phyloP scores from a whole-genome alignment of 78 protist species.

The Cavenderia fasciculata region DNA sequence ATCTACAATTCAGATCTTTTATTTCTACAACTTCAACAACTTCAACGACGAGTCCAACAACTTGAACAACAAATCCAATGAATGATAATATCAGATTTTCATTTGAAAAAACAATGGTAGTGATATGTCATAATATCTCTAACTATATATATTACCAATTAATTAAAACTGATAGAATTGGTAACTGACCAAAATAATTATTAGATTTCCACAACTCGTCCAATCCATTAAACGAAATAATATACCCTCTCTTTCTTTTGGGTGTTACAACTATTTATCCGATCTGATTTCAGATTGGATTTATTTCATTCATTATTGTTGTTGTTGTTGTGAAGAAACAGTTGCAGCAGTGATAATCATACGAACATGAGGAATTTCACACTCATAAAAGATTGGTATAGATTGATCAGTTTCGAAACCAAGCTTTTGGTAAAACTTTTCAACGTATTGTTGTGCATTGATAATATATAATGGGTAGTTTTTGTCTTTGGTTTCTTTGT shows the following conservation, averaged over 20 bases:
- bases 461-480: conserved; percentile 50
- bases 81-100: neutral
- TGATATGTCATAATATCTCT: no score
- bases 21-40: conserved; percentile 12
- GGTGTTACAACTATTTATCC: no score
- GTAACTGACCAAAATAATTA: neutral
- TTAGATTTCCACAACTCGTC: neutral
- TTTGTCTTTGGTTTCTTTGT: conserved; percentile 1
- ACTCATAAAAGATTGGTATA: conserved; percentile 63
- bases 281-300: neutral
- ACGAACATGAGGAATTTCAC: conserved; percentile 58
- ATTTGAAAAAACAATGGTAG: neutral
- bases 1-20: conserved; percentile 47
- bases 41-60: neutral
- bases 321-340: neutral
- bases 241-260: no score
- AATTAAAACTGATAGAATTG: neutral
- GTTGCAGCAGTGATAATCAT: conserved; percentile 21
- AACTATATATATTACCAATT: neutral
- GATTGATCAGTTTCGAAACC: conserved; percentile 47
- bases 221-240: neutral
- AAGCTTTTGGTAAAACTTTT: conserved; percentile 1
- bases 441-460: conserved; percentile 74
- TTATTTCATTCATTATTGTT: neutral
- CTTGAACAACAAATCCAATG: neutral